Percentiles rank a stretch among this genome's conserved stretches.
These are phyloP conservation scores for Mariannaea elegans DNA, from an alignment of 2,329 filamentous ascomycete species.

Conservation along the genomic window DNA sequence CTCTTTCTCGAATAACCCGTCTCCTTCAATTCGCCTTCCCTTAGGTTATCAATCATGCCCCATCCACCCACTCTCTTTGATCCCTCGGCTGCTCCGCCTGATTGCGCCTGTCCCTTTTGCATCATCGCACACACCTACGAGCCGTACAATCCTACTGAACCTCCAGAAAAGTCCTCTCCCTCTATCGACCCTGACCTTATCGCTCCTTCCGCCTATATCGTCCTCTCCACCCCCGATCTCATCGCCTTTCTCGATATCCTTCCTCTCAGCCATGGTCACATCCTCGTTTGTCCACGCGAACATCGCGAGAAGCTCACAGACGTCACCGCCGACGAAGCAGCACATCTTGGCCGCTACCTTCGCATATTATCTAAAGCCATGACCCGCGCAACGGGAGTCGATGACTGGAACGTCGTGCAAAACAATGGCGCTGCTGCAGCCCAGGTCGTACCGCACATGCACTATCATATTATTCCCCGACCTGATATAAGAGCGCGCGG, in stretches of 20 bases:
- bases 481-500: slow-evolving; percentile 70
- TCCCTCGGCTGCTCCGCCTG: slow-evolving; percentile 44
- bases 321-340: slow-evolving; percentile 68
- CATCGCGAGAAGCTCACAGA: slow-evolving; percentile 84
- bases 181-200: slow-evolving; percentile 46
- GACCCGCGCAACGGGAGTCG: slow-evolving; percentile 72
- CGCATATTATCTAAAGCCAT: slow-evolving; percentile 78
- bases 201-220: slow-evolving; percentile 64
- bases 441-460: slow-evolving; percentile 91
- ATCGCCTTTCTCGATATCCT: slow-evolving; percentile 94
- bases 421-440: slow-evolving; percentile 92
- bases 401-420: slow-evolving; percentile 96
- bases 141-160: slow-evolving; percentile 55
- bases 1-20: not conserved
- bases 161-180: slow-evolving; percentile 50
- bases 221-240: slow-evolving; percentile 80
- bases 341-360: slow-evolving; percentile 73
- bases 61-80: slow-evolving; percentile 44
- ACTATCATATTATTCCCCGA: slow-evolving; percentile 93
- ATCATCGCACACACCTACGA: slow-evolving; percentile 61
- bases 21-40: not conserved
- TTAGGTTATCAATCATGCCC: not conserved
- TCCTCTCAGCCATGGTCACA: slow-evolving; percentile 83
- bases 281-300: slow-evolving; percentile 80
- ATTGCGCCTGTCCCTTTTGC: slow-evolving; percentile 68